Percentiles rank a stretch among this genome's conserved stretches.
These are phyloP conservation scores for Curvularia hawaiiensis DNA, from an alignment of 2,329 filamentous ascomycete genomes.

Conservation along the genomic window DNA sequence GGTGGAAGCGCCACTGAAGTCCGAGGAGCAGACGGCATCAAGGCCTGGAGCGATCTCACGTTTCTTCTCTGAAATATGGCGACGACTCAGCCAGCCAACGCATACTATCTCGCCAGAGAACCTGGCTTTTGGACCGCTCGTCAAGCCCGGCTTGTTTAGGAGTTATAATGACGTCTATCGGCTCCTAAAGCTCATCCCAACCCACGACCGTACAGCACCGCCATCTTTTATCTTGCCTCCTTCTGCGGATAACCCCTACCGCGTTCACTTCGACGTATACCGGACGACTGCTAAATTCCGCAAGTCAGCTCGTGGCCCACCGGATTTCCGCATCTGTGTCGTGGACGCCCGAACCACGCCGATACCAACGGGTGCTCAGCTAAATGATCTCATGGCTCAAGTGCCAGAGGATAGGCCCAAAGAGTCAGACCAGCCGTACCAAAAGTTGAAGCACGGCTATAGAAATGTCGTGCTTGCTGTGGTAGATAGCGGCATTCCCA, in stretches of 20 bases:
- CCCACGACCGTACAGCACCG: conserved; percentile 64
- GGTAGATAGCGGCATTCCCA: conserved; percentile 87
- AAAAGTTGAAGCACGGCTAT: conserved; percentile 81
- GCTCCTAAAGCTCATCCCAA: conserved; percentile 74
- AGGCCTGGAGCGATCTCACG: conserved; percentile 36
- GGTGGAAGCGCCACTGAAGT: conserved; percentile 10
- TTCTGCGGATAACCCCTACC: conserved; percentile 62
- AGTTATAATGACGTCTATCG: conserved; percentile 72
- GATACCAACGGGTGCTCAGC: conserved; percentile 74
- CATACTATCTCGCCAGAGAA: conserved; percentile 23
- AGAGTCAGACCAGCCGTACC: conserved; percentile 64
- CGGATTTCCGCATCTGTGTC: conserved; percentile 86
- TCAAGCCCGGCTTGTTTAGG: conserved; percentile 60
- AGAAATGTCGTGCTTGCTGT: conserved; percentile 85
- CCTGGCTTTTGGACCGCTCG: conserved; percentile 54
- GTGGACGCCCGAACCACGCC: conserved; percentile 73
- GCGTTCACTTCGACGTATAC: conserved; percentile 81
- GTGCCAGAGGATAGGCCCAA: conserved; percentile 72
- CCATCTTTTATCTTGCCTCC: conserved; percentile 39
- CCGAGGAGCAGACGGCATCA: conserved; percentile 10
- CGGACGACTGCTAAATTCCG: conserved; percentile 71
- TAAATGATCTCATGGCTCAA: conserved; percentile 72
- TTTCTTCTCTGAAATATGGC: conserved; percentile 46
- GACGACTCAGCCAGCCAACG: conserved; percentile 31
- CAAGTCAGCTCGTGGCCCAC: conserved; percentile 76